Base-by-base conservation (phyloP, 1,139 yeast species). In the Suhomyces coccinellae region DNA sequence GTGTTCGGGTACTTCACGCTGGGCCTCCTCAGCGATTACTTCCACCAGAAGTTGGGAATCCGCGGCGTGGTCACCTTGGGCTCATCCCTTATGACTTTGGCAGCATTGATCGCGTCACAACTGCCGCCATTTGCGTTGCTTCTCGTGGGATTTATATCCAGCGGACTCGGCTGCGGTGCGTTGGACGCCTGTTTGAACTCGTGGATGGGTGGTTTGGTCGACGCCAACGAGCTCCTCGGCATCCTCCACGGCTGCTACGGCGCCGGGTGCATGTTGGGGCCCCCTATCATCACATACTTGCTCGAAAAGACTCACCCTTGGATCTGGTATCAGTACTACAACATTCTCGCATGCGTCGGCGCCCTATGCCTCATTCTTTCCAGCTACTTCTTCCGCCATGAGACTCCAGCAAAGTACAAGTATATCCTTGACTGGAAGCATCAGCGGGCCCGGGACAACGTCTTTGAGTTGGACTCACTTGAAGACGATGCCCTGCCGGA, bases 191-290 rank as follows among this genome's bases (percentile, higher is more conserved):
- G 80, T 2, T 66, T 81, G 46, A 83, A 82, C 54, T 73, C 81
- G 8, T 77, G 83, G 71, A 69, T 83, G 57, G 86, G 88, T 0
- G 68, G 68, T 29, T 64, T 85, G 42, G 69, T 61, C 6, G 80
- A 80, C 50, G 75, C 82, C 33, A 84, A 84, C 59, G 86, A 82
- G 56, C 59, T 83, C 22, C 66, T 85, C 64, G 91, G 91, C 1
- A 61, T 81, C 0, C 59, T 84, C 52, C 93, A 85, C 64, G 86
- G 88, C 0, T 73, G 77, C 50, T 85, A 82, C 57, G 91, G 91
- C 0, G 61, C 82, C 6, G 89, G 90, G 0, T 80, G 87, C 40
- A 77, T 84, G 70, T 65, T 82, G 0, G 75, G 87, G 1, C 90
- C 93, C 0, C 77, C 82, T 4, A 51, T 80, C 22, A 75, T 80